Conservation (phyloP, 208 protist species). For the Angomonas ambiguus region DNA sequence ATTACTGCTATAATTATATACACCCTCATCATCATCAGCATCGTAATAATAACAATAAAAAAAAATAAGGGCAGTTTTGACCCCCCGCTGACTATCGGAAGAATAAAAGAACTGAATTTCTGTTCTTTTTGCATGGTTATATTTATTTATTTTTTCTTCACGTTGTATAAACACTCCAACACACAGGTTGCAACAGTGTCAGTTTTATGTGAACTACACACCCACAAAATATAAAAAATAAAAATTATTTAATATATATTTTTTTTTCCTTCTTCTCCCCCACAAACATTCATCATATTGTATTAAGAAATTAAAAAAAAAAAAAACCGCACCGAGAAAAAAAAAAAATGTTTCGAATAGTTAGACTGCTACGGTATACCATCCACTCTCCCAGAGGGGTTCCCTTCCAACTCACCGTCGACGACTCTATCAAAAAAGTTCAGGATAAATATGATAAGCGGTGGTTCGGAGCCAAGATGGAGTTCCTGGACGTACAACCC, state of each 20-base stretch:
- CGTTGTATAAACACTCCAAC: too few species aligned
- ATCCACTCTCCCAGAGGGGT: conserved; percentile 72
- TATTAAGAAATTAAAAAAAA: conserved; percentile 1
- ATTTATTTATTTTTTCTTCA: too few species aligned
- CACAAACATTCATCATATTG: background rate
- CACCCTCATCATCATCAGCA: too few species aligned
- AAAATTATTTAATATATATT: too few species aligned
- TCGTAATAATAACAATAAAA: too few species aligned
- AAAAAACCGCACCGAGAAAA: background rate
- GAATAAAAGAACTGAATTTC: too few species aligned
- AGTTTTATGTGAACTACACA: background rate
- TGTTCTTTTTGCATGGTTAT: too few species aligned
- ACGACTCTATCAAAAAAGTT: conserved; percentile 43
- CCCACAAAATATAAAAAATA: background rate
- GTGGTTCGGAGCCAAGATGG: conserved; percentile 62
- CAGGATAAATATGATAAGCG: conserved; percentile 50
- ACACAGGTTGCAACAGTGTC: too few species aligned
- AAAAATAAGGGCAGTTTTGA: too few species aligned
- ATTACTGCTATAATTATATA: too few species aligned
- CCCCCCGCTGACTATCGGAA: too few species aligned
- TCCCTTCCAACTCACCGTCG: conserved; percentile 45
- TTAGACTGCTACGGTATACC: conserved; percentile 17
- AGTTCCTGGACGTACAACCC: conserved; percentile 44
- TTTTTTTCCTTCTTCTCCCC: too few species aligned
- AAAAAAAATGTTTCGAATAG: conserved; percentile 34